A percentile compares a stretch with the other conserved stretches of the same genome.
Evolutionary conservation across 805 yeast genomes (phyloP).

Genomic region (Lachancea quebecensis): DNA sequence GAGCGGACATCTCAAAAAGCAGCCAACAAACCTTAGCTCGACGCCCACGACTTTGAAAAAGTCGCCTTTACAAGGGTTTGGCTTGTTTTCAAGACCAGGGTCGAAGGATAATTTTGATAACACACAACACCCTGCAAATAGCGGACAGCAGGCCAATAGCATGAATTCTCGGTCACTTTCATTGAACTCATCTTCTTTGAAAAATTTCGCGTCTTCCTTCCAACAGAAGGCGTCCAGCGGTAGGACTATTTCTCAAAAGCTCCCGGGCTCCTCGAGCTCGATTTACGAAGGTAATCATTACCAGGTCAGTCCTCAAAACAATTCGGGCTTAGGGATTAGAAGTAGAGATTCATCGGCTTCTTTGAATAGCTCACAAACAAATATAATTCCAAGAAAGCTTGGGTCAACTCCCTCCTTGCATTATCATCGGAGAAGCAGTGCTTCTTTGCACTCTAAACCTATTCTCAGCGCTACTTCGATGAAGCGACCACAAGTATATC

Average conservation of each 20-base stretch:
- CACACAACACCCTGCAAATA: conserved; percentile 12
- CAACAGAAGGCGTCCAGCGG: conserved; percentile 38
- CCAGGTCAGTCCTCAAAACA: conserved; percentile 4
- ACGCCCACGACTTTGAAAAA: conserved; percentile 22
- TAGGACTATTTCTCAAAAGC: conserved; percentile 41
- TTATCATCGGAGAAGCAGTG: conserved; percentile 5
- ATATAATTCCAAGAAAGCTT: conserved; percentile 3
- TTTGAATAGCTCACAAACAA: conserved; percentile 7
- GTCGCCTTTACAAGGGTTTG: conserved; percentile 31
- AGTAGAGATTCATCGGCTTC: conserved; percentile 42
- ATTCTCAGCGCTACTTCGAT: conserved; percentile 38
- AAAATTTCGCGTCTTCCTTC: conserved; percentile 27
- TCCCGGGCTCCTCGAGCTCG: conserved; percentile 29
- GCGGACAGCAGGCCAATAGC: conserved; percentile 8
- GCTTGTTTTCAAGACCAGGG: conserved; percentile 26
- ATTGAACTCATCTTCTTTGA: conserved; percentile 29
- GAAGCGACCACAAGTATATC: conserved; percentile 67
- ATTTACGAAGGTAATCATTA: conserved; percentile 16
- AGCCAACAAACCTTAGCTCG: conserved; percentile 7
- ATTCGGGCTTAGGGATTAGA: conserved; percentile 36
- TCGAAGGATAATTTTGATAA: conserved; percentile 19
- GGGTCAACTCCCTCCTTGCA: conserved; percentile 8
- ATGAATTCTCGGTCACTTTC: conserved; percentile 30
- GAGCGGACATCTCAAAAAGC: conserved; percentile 20
- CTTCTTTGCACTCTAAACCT: conserved; percentile 33